Conservation (phyloP, 2,329 filamentous ascomycete genomes). For the Aspergillus aculeatus region DNA sequence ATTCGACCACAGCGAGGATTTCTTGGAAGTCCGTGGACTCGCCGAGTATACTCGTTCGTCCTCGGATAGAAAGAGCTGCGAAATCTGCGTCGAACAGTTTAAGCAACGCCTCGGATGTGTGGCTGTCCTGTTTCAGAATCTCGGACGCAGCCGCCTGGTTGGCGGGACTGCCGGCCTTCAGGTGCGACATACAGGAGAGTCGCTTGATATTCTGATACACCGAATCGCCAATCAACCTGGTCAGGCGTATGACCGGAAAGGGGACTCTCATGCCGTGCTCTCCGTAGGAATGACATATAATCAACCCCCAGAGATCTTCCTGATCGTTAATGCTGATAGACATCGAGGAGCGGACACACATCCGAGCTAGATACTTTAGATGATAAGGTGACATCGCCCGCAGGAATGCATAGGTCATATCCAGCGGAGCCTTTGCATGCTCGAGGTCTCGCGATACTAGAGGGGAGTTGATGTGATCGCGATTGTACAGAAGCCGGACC, state of each 20-base stretch:
- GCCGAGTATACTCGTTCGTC: constrained; percentile 85
- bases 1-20: constrained; percentile 79
- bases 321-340: constrained; percentile 90
- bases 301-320: constrained; percentile 80
- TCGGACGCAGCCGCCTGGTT: constrained; percentile 81
- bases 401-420: constrained; percentile 80
- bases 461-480: constrained; percentile 74
- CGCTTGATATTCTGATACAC: constrained; percentile 85
- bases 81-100: constrained; percentile 85
- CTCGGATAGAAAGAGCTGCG: constrained; percentile 76
- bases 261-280: constrained; percentile 80
- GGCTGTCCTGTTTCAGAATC: constrained; percentile 84
- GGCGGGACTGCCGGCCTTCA: constrained; percentile 83
- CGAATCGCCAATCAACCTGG: constrained; percentile 80
- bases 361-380: constrained; percentile 80
- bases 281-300: constrained; percentile 84
- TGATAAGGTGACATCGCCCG: constrained; percentile 83
- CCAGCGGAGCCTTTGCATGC: constrained; percentile 66
- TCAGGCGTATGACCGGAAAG: constrained; percentile 78
- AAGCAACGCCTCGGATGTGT: constrained; percentile 80
- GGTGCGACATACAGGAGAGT: constrained; percentile 76
- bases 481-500: constrained; percentile 81
- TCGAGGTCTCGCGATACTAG: constrained; percentile 73
- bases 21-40: constrained; percentile 74
- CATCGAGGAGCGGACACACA: constrained; percentile 89